Base-by-base conservation (phyloP, 2,329 filamentous ascomycete genomes). In the Epichloe scottii region DNA sequence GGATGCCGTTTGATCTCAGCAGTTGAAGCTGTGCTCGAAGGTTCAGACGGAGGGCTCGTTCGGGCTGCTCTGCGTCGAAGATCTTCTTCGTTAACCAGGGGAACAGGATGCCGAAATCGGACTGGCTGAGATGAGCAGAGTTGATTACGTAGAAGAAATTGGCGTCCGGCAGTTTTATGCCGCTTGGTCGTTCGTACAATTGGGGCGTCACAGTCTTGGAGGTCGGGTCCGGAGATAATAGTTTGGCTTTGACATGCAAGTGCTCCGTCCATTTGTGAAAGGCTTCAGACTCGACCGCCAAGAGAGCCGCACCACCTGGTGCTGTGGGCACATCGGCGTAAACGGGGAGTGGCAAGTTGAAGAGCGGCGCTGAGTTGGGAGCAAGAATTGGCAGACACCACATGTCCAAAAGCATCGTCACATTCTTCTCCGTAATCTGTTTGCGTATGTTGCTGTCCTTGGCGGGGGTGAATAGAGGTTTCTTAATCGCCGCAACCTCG, bases 81-180 rank as follows among this genome's bases (percentile, higher is more conserved):
- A 82, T 72, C 57, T 72, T 74, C 59, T 73, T 76, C 8, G 77
- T 81, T 45, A 83, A 59, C 76, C 82, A 85, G 0, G 87, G 87
- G 61, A 94, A 94, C 21, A 95, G 68, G 23, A 93, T 70, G 37
- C 86, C 89, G 58, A 93, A 94, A 61, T 95, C 89, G 19, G 81
- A 86, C 66, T 94, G 89, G 52, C 78, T 87, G 26, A 94, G 75
- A 63, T 95, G 89, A 0, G 88, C 87, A n/a, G 83, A 85, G 43
- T 77, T 72, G 14, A 74, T 64, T 3, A 87, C 82, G 63, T 87
- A 91, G 69, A 87, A 94, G 60, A 91, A 79, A 57, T 83, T 77
- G 4, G 87, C 82, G 51, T 74, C 71, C 0, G 68, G 58, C 14
- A 77, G 64, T 50, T 62, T 65, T 30, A 69, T 63, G 8, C 71